phyloP scores from a whole-genome alignment of 2,329 filamentous ascomycete species.

The Aspergillus japonicus region DNA sequence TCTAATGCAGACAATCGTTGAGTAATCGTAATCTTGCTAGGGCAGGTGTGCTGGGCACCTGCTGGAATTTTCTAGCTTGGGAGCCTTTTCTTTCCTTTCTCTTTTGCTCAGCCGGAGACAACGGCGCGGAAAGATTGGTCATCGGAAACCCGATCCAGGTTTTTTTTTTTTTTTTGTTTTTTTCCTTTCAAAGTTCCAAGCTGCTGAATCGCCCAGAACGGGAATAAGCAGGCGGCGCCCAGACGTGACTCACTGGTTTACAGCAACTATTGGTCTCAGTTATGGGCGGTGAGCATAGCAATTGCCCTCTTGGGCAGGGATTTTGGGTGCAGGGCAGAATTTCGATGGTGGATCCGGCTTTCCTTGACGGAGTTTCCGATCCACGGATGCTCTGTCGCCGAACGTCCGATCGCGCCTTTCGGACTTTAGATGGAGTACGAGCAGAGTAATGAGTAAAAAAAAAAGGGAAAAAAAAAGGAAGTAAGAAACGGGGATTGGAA shows the following conservation, averaged over 20 bases:
- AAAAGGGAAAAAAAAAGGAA: constrained; percentile 1
- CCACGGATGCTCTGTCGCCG: constrained; percentile 15
- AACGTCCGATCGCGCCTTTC: constrained; percentile 16
- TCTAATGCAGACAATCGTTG: not conserved
- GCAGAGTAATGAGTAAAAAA: not conserved
- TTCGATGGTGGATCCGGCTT: constrained; percentile 6
- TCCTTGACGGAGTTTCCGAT: constrained; percentile 12
- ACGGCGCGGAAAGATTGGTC: constrained; percentile 23
- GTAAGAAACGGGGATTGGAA: constrained; percentile 9
- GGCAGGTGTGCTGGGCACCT: constrained; percentile 1
- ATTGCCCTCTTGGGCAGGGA: constrained; percentile 6
- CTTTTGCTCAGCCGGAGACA: constrained; percentile 8
- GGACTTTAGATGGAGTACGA: constrained; percentile 5
- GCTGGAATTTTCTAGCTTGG: constrained; percentile 13
- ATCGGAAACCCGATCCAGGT: constrained; percentile 15
- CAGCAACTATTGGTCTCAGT: constrained; percentile 12
- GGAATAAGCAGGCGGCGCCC: constrained; percentile 9
- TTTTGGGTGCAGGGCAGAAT: not conserved
- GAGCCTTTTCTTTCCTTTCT: not conserved
- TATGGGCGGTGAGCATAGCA: constrained; percentile 16
- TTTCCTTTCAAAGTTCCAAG: too few species aligned
- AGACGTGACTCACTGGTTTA: constrained; percentile 16
- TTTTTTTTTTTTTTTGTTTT: not conserved
- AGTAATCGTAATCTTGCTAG: not conserved
- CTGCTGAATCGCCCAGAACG: constrained; percentile 5